Evolutionary conservation across 257 asterid genomes (phyloP), one percentile per base, ranked within the genome.

Genomic region (Dorcoceras hygrometricum): DNA sequence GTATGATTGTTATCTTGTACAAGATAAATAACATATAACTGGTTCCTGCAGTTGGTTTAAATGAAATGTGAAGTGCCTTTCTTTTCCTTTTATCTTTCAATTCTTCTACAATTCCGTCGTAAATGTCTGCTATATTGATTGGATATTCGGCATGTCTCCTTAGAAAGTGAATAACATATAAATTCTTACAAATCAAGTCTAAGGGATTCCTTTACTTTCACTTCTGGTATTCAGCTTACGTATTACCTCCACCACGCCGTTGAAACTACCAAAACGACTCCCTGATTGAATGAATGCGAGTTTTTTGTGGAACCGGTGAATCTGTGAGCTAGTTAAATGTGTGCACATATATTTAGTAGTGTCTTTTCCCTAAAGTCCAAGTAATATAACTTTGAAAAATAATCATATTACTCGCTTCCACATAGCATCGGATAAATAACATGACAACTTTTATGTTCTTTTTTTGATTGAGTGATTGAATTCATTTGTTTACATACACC

Each of bases 1-100:
- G 83, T 86, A 68, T 89, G 79, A 84, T 61, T 48, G 57, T 57
- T 22, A 23, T 46, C 20, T 23, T 43, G 27, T 58, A 23, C 51
- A 28, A 72, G 59, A 22, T 68, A 67, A 55, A 29, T 20, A 72
- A 19, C 51, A 63, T 73, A 60, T 73, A 57, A 60, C 26, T 55
- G 10, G 14, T 32, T 20, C 11, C 57, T 56, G 62, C 19, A 67
- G 26, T 73, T 63, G 66, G 51, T 43, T 43, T 43, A 3, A 62
- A 73, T 65, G 66, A 73, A 66, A 73, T 66, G 34, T 20, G 32
- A 59, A 43, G 51, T 8, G 36, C 36, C 10, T 5, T 31, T 31
- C 36, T 31, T 31, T 9, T 31, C 7, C 1, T 31, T 31, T 31
- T 31, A 31, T 32, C 43, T 7, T 31, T 32, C 43, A 2, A 32